A percentile compares a stretch with the other conserved stretches of the same genome.
These are phyloP conservation scores for Cyberlindnera americana DNA, from an alignment of 805 yeast genomes.

Conservation along the genomic window DNA sequence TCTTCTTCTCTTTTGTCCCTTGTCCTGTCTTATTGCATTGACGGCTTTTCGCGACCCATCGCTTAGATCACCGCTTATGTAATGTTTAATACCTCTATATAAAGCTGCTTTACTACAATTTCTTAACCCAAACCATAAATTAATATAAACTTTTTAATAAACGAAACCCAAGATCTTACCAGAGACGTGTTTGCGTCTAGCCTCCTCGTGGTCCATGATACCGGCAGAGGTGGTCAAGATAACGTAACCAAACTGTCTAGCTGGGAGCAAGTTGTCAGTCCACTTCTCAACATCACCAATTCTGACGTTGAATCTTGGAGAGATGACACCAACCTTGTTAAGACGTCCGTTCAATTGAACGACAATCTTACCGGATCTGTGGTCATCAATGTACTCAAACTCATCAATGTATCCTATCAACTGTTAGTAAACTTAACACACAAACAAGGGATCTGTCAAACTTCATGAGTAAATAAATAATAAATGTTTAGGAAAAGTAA, in stretches of 20 bases:
- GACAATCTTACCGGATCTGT: slow-evolving; percentile 97
- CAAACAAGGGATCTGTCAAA: too few species aligned
- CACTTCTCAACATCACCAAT: slow-evolving; percentile 95
- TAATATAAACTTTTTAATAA: slow-evolving; percentile 47
- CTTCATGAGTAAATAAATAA: too few species aligned
- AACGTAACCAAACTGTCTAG: slow-evolving; percentile 98
- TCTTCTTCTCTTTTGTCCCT: too few species aligned
- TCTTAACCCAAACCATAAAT: slow-evolving; percentile 1
- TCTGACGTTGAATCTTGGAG: slow-evolving; percentile 98
- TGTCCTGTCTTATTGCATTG: too few species aligned
- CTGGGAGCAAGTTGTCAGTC: slow-evolving; percentile 98
- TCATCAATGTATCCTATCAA: slow-evolving; percentile 82
- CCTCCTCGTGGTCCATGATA: slow-evolving; percentile 99
- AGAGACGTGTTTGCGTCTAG: slow-evolving; percentile 99
- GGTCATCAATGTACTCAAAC: slow-evolving; percentile 97
- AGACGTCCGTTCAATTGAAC: slow-evolving; percentile 96
- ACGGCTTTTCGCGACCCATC: too few species aligned
- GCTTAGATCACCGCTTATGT: too few species aligned
- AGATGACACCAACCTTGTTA: slow-evolving; percentile 98
- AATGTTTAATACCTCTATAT: too few species aligned
- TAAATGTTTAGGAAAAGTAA: slow-evolving; percentile 34
- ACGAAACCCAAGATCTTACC: slow-evolving; percentile 99
- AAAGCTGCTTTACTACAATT: too few species aligned
- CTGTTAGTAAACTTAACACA: too few species aligned
- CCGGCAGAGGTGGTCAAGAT: slow-evolving; percentile 99